Conservation (phyloP, 768 basidiomycete genomes). For the Lentinus brumalis region DNA sequence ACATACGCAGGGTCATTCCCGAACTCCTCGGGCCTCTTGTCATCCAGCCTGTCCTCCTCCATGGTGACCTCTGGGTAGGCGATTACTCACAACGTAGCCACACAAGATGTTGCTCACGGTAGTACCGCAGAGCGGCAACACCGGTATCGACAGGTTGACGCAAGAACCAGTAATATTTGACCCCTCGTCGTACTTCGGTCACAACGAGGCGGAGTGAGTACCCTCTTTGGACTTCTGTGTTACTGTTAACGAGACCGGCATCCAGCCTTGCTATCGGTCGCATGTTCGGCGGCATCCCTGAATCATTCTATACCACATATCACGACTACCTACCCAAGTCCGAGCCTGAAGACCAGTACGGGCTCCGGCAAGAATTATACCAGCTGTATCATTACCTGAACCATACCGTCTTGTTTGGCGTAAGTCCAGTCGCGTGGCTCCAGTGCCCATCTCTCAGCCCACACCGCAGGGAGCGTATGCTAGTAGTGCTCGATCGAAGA, state of each 20-base stretch:
- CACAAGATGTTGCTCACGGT: neutral
- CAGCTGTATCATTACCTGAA: conserved; percentile 83
- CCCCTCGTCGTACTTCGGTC: conserved; percentile 78
- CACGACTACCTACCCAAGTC: conserved; percentile 63
- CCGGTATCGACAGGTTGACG: conserved; percentile 54
- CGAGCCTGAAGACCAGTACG: conserved; percentile 65
- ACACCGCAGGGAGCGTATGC: conserved; percentile 50
- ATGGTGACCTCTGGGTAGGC: conserved; percentile 81
- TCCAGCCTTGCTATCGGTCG: conserved; percentile 72
- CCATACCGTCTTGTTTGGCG: conserved; percentile 78
- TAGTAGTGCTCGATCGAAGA: conserved; percentile 51
- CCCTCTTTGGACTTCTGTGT: conserved; percentile 3
- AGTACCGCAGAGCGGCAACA: conserved; percentile 65
- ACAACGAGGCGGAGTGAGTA: conserved; percentile 79
- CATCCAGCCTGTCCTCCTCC: conserved; percentile 68
- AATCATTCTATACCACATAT: conserved; percentile 64
- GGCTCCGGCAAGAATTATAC: conserved; percentile 66
- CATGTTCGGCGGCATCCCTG: conserved; percentile 77
- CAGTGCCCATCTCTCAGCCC: neutral
- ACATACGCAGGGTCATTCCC: conserved; percentile 62
- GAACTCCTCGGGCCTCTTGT: conserved; percentile 58
- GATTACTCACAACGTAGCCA: neutral
- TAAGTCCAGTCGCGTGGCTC: conserved; percentile 37
- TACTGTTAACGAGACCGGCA: neutral
- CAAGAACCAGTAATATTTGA: conserved; percentile 73